Percentiles rank a stretch among this genome's conserved stretches.
phyloP scores from a whole-genome alignment of 768 basidiomycete species.

The Cyclocybe aegerita region DNA sequence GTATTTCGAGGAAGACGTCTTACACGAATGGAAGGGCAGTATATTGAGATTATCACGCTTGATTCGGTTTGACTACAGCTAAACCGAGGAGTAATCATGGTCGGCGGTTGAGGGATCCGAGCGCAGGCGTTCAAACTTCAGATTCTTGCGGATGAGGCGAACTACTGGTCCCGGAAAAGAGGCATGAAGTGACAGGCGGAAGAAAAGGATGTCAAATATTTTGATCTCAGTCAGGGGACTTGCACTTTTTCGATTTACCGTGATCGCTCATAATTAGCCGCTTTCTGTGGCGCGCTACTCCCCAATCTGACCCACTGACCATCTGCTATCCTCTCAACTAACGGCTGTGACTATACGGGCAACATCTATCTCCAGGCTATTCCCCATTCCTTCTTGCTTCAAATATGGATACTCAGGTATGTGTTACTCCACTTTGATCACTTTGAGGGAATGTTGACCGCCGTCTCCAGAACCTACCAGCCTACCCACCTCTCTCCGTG shows the following conservation, averaged over 20 bases:
- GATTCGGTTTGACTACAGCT: constrained; percentile 61
- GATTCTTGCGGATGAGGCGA: background rate
- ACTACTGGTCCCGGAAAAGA: no score
- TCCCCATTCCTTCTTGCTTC: background rate
- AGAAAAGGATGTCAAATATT: no score
- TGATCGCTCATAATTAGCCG: no score
- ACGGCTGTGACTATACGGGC: no score
- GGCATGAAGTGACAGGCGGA: no score
- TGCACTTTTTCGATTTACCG: no score
- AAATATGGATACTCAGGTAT: constrained; percentile 52
- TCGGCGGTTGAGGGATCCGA: background rate
- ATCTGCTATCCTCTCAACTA: background rate
- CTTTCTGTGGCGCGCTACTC: no score
- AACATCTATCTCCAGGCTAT: background rate
- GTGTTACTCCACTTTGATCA: constrained; percentile 10
- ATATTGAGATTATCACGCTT: constrained; percentile 57
- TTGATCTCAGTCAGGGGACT: no score
- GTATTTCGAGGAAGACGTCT: constrained; percentile 19
- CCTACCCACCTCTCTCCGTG: constrained; percentile 68
- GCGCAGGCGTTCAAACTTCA: constrained; percentile 1
- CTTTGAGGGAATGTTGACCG: constrained; percentile 1
- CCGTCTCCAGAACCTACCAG: constrained; percentile 55
- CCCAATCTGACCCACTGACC: no score
- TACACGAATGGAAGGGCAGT: constrained; percentile 75
- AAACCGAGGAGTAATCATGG: constrained; percentile 79